These are phyloP conservation scores for Platanus orientalis DNA, from an alignment of 164 flowering plant genomes.

Conservation along the genomic window DNA sequence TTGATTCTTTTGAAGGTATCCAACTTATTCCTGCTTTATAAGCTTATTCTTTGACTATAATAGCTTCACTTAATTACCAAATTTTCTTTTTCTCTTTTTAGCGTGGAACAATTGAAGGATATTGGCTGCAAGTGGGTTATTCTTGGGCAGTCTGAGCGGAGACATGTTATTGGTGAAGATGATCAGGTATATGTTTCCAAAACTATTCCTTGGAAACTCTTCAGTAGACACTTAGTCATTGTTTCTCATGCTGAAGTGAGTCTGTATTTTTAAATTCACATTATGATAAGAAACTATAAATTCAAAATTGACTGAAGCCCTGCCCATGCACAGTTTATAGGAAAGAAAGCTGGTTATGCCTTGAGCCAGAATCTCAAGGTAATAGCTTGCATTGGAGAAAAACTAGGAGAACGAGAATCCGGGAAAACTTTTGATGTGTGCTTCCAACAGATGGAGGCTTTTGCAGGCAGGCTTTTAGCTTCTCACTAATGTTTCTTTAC, in stretches of 20 bases:
- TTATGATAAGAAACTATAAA: not conserved
- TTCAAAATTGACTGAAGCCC: constrained; percentile 7
- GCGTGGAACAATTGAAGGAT: constrained; percentile 89
- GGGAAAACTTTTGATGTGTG: constrained; percentile 98
- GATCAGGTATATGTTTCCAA: constrained; percentile 52
- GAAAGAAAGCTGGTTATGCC: constrained; percentile 98
- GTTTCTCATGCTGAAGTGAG: constrained; percentile 1
- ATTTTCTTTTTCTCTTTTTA: constrained; percentile 15
- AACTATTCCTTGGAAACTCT: not conserved
- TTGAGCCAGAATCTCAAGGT: constrained; percentile 78
- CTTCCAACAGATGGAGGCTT: constrained; percentile 85
- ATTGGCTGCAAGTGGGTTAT: constrained; percentile 95
- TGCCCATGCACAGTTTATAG: constrained; percentile 64
- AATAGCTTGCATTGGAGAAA: constrained; percentile 96
- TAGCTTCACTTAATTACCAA: constrained; percentile 1
- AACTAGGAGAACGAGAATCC: constrained; percentile 81
- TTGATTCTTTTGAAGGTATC: too few relatives aligned
- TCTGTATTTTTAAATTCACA: not conserved
- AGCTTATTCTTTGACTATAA: constrained; percentile 4
- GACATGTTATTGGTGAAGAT: constrained; percentile 91
- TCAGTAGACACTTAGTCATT: not conserved
- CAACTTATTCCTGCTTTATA: not conserved
- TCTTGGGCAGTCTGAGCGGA: constrained; percentile 96
- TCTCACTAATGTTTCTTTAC: not conserved
- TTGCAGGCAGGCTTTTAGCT: constrained; percentile 47